A percentile compares a stretch with the other conserved stretches of the same genome.
These are phyloP conservation scores for Citeromyces siamensis DNA, from an alignment of 1,139 yeast species.

Conservation along the genomic window DNA sequence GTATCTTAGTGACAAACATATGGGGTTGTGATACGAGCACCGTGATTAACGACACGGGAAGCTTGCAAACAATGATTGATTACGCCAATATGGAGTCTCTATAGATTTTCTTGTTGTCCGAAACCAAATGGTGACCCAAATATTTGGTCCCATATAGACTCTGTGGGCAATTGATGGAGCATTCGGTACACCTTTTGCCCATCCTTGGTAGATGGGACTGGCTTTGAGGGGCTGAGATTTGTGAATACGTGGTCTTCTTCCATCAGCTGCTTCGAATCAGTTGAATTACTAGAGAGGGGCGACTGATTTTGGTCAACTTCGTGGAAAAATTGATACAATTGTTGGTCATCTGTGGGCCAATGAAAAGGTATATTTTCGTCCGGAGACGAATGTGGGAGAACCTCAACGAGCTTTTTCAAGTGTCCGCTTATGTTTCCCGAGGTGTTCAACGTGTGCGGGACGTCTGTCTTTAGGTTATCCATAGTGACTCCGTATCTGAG, in stretches of 20 bases:
- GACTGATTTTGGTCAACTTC: slow-evolving; percentile 5
- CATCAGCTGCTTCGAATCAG: no score
- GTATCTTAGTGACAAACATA: slow-evolving; percentile 5
- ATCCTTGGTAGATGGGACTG: slow-evolving; percentile 21
- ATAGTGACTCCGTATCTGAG: slow-evolving; percentile 27
- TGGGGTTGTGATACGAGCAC: slow-evolving; percentile 5
- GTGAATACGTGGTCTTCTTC: no score
- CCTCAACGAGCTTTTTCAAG: slow-evolving; percentile 26
- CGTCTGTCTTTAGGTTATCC: neutral
- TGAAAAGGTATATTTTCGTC: slow-evolving; percentile 14
- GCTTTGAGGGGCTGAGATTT: neutral
- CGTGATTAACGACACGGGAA: slow-evolving; percentile 6
- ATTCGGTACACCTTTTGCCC: slow-evolving; percentile 47
- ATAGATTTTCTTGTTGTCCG: neutral
- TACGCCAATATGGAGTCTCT: slow-evolving; percentile 4
- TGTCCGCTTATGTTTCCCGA: slow-evolving; percentile 24
- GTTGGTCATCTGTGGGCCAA: slow-evolving; percentile 22
- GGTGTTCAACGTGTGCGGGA: neutral
- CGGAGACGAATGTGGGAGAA: slow-evolving; percentile 10
- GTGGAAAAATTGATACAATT: slow-evolving; percentile 28
- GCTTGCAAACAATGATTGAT: slow-evolving; percentile 5
- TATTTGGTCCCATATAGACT: slow-evolving; percentile 70
- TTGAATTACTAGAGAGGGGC: slow-evolving; percentile 3
- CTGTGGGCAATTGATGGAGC: slow-evolving; percentile 54
- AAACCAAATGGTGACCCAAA: slow-evolving; percentile 24